Percentiles rank a stretch among this genome's conserved stretches.
Conservation (phyloP, 2,329 filamentous ascomycete genomes). For the Dendrostoma leiphaemia region DNA sequence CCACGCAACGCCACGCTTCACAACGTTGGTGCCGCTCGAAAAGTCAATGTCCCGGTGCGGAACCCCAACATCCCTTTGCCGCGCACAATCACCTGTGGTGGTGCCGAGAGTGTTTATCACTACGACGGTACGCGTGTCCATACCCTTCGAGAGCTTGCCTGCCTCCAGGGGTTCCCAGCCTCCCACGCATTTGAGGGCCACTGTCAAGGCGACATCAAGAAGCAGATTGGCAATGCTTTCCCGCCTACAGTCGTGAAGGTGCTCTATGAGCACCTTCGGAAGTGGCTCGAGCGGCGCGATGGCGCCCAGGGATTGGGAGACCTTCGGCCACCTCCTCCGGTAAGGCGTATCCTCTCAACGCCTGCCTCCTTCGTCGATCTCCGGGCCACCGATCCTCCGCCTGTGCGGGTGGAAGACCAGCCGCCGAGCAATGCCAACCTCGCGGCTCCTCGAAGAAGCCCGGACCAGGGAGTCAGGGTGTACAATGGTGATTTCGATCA, state of each 20-base stretch:
- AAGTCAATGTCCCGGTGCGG: slow-evolving; percentile 35
- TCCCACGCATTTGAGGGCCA: slow-evolving; percentile 53
- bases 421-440: no score
- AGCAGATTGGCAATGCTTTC: slow-evolving; percentile 79
- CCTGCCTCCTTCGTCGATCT: neutral
- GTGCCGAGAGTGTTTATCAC: slow-evolving; percentile 58
- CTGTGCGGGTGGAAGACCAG: no score
- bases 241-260: slow-evolving; percentile 56
- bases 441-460: neutral
- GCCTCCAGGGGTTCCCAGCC: slow-evolving; percentile 67
- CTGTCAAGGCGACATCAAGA: slow-evolving; percentile 38
- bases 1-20: slow-evolving; percentile 34
- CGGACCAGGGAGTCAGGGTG: no score
- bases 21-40: slow-evolving; percentile 25
- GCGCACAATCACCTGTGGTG: slow-evolving; percentile 62
- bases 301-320: slow-evolving; percentile 28
- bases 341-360: no score
- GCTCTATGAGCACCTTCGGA: slow-evolving; percentile 46
- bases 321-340: no score
- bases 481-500: neutral
- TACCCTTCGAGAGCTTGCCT: slow-evolving; percentile 67
- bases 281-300: slow-evolving; percentile 45
- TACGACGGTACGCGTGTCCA: slow-evolving; percentile 61
- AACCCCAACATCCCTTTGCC: slow-evolving; percentile 46
- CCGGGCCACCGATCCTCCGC: no score